phyloP scores from a whole-genome alignment of 2,329 filamentous ascomycete species.

The Purpureocillium lavendulum region DNA sequence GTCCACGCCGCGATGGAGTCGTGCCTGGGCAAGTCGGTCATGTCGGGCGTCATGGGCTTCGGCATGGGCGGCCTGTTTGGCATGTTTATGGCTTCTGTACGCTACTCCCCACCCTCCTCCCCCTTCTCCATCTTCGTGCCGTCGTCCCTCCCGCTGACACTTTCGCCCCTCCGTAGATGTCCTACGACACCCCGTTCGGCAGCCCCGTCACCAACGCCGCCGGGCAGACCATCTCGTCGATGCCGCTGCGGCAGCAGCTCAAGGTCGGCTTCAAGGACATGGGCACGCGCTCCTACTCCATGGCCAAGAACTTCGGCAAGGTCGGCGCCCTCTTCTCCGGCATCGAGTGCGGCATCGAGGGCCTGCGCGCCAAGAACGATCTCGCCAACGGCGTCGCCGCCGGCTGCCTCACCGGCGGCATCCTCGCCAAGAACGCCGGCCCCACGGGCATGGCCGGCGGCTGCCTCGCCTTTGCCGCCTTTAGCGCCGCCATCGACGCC shows the following conservation, averaged over 20 bases:
- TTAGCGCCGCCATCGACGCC: constrained; percentile 83
- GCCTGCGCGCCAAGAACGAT: constrained; percentile 88
- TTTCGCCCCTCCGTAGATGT: constrained; percentile 58
- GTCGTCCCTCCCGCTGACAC: constrained; percentile 7
- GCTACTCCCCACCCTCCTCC: constrained; percentile 21
- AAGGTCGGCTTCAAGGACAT: constrained; percentile 87
- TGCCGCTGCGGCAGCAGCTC: constrained; percentile 80
- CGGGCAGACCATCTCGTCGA: constrained; percentile 35
- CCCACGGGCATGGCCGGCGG: constrained; percentile 83
- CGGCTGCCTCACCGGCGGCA: constrained; percentile 85
- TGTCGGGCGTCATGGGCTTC: constrained; percentile 90
- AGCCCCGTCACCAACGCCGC: constrained; percentile 30
- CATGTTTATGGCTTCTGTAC: constrained; percentile 93
- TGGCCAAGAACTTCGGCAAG: constrained; percentile 90
- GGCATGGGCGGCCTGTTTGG: constrained; percentile 90
- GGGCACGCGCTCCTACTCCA: constrained; percentile 73
- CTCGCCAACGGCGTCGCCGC: constrained; percentile 78
- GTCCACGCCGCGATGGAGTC: constrained; percentile 85
- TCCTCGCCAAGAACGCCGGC: constrained; percentile 77
- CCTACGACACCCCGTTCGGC: constrained; percentile 88
- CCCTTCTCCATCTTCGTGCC: background rate
- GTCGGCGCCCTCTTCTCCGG: constrained; percentile 87
- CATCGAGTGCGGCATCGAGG: constrained; percentile 94
- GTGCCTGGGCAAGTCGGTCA: constrained; percentile 78
- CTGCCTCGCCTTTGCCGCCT: constrained; percentile 89